A percentile compares a stretch with the other conserved stretches of the same genome.
Evolutionary conservation across 202 grass and related monocot genomes (phyloP).

Genomic region (Hordeum pubiflorum): DNA sequence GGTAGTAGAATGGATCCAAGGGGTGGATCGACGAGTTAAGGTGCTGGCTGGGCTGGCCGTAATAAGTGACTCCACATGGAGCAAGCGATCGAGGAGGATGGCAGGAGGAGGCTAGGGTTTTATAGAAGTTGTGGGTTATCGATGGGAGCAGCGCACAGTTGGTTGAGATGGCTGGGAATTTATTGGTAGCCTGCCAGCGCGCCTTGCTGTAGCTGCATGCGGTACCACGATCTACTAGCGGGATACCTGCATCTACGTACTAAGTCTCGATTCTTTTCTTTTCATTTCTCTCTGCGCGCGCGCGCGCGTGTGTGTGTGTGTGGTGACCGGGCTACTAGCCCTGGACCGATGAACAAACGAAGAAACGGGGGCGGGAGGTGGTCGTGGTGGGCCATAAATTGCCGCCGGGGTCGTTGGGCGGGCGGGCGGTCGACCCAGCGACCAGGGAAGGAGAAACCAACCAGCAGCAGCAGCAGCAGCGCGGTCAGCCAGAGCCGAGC

Average conservation of each 20-base stretch:
- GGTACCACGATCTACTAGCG: not conserved
- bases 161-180: conserved; percentile 29
- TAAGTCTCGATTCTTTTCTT: not conserved
- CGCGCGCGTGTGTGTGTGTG: too few relatives aligned
- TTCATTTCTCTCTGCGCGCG: too few relatives aligned
- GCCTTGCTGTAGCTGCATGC: not conserved
- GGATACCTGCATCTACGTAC: not conserved
- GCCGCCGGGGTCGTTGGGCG: conserved; percentile 26
- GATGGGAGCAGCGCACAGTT: conserved; percentile 9
- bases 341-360: not conserved
- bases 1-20: not conserved
- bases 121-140: conserved; percentile 25
- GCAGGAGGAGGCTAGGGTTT: conserved; percentile 27
- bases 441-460: not conserved
- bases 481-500: not conserved
- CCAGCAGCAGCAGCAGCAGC: not conserved
- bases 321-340: not conserved
- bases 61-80: conserved; percentile 51
- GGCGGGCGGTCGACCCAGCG: conserved; percentile 4
- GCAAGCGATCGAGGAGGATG: conserved; percentile 27
- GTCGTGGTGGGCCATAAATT: conserved; percentile 44
- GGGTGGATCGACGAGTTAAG: not conserved
- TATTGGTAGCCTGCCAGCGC: conserved; percentile 12
- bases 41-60: not conserved
- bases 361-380: conserved; percentile 12